These are phyloP conservation scores for Calonectria ilicicola DNA, from an alignment of 2,329 filamentous ascomycete genomes.

Conservation along the genomic window DNA sequence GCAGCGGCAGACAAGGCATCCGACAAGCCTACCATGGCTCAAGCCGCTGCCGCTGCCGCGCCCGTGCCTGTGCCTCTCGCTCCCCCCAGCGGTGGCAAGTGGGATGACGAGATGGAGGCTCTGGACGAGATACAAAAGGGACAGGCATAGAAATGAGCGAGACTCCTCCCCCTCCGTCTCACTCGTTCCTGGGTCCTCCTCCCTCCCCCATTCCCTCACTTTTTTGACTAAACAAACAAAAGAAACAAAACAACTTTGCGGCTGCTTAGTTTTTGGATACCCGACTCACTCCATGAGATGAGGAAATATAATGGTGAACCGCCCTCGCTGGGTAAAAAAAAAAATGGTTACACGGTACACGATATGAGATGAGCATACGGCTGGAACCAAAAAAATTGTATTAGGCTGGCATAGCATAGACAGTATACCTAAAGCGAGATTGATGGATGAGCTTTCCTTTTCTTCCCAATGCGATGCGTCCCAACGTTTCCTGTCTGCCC, in stretches of 20 bases:
- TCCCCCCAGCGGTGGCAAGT: constrained; percentile 54
- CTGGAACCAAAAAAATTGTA: constrained; percentile 34
- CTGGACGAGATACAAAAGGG: constrained; percentile 54
- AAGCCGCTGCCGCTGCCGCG: constrained; percentile 33
- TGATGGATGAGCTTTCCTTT: constrained; percentile 29
- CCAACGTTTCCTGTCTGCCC: constrained; percentile 16
- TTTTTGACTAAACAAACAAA: constrained; percentile 9
- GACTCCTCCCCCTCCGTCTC: not conserved
- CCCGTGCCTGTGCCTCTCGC: constrained; percentile 41
- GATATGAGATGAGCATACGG: constrained; percentile 17
- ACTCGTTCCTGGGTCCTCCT: not conserved
- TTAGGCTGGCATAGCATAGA: constrained; percentile 38
- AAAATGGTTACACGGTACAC: not conserved
- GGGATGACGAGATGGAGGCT: constrained; percentile 71
- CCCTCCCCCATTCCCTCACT: not conserved
- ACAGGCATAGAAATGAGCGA: constrained; percentile 24
- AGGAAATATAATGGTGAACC: constrained; percentile 23
- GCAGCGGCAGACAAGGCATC: constrained; percentile 17
- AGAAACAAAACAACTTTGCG: not conserved
- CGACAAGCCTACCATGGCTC: constrained; percentile 45
- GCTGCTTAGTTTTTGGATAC: constrained; percentile 3
- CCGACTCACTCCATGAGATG: not conserved
- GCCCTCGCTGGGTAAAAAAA: not conserved
- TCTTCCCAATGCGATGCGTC: not conserved
- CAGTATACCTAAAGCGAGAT: constrained; percentile 37